phyloP scores from a whole-genome alignment of 805 yeast species.

The Lipomyces starkeyi region DNA sequence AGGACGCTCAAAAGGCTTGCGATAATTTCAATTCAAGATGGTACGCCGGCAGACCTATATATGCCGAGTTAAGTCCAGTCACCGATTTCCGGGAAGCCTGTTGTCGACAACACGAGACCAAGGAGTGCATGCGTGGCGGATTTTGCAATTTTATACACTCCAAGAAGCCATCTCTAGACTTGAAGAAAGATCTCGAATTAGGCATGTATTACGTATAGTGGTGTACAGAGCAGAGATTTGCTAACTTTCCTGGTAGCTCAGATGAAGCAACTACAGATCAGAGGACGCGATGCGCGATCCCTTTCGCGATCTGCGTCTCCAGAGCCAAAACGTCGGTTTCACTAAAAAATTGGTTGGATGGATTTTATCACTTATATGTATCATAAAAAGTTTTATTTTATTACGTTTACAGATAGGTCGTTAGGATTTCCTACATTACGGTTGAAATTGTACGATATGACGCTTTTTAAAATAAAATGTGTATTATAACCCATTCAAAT shows the following conservation, averaged over 20 bases:
- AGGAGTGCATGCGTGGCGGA: constrained; percentile 76
- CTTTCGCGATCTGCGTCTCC: constrained; percentile 40
- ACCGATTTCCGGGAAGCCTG: constrained; percentile 69
- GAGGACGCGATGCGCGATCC: constrained; percentile 37
- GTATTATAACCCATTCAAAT: background rate
- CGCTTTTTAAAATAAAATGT: background rate
- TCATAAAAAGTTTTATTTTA: too few species aligned
- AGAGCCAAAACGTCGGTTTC: constrained; percentile 36
- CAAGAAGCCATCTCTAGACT: constrained; percentile 57
- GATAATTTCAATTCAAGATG: constrained; percentile 74
- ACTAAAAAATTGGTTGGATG: background rate
- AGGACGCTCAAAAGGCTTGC: constrained; percentile 65
- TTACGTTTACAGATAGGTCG: too few species aligned
- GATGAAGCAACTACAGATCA: constrained; percentile 26
- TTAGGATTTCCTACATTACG: background rate
- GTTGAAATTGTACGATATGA: background rate
- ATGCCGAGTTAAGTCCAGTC: constrained; percentile 80
- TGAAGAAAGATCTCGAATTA: constrained; percentile 52
- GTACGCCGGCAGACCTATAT: constrained; percentile 80
- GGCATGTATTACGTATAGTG: constrained; percentile 45
- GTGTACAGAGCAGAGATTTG: too few species aligned
- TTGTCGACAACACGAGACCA: constrained; percentile 72
- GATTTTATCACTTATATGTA: background rate
- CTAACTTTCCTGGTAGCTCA: constrained; percentile 26
- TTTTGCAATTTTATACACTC: constrained; percentile 89